These are phyloP conservation scores for Aspergillus sclerotialis DNA, from an alignment of 2,329 filamentous ascomycete genomes.

Conservation along the genomic window DNA sequence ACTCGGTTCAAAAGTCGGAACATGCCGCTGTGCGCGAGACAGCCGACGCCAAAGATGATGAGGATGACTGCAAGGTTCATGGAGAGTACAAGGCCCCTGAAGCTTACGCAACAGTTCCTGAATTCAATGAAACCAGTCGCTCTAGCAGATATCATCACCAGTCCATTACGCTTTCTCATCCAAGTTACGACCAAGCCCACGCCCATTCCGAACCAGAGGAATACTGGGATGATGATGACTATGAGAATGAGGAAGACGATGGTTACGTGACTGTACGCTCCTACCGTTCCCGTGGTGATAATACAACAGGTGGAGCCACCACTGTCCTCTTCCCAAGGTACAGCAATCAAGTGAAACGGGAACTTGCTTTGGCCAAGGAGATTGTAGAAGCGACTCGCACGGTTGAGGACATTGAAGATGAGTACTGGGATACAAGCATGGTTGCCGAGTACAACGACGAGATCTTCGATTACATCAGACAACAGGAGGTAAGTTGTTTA, in stretches of 20 bases:
- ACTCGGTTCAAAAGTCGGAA: slow-evolving; percentile 14
- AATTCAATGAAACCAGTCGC: slow-evolving; percentile 1
- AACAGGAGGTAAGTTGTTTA: slow-evolving; percentile 65
- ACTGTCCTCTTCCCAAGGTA: slow-evolving; percentile 66
- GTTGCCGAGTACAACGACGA: slow-evolving; percentile 94
- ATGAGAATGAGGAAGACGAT: slow-evolving; percentile 67
- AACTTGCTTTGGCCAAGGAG: slow-evolving; percentile 62
- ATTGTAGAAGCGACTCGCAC: slow-evolving; percentile 62
- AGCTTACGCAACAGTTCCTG: slow-evolving; percentile 1
- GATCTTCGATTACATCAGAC: slow-evolving; percentile 86
- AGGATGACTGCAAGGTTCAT: slow-evolving; percentile 20
- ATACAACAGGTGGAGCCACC: slow-evolving; percentile 59
- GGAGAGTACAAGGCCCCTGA: slow-evolving; percentile 8
- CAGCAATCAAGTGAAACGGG: slow-evolving; percentile 61
- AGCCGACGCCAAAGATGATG: slow-evolving; percentile 16
- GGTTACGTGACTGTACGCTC: slow-evolving; percentile 70
- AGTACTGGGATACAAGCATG: slow-evolving; percentile 92
- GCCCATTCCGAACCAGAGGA: slow-evolving; percentile 54
- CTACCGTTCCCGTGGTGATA: slow-evolving; percentile 67
- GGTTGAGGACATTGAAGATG: slow-evolving; percentile 74
- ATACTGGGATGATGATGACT: slow-evolving; percentile 70
- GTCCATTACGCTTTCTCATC: slow-evolving; percentile 6
- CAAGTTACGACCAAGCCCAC: slow-evolving; percentile 15
- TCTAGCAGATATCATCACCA: background rate
- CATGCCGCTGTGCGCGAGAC: too few relatives aligned